Base-by-base conservation (phyloP, 495 filamentous ascomycete genomes). In the Podospora comata region DNA sequence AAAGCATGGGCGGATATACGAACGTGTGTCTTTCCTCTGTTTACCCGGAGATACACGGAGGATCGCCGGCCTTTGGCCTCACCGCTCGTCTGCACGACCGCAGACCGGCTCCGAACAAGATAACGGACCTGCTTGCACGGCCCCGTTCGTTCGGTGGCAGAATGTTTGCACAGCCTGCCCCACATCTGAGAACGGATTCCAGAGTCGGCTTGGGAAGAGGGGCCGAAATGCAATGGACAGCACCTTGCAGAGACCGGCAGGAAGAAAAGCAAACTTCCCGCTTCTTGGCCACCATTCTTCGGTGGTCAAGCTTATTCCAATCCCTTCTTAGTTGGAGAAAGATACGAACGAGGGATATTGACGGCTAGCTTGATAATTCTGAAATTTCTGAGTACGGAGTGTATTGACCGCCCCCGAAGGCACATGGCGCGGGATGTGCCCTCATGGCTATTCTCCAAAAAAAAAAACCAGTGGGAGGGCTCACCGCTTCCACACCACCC, bases 401-500 rank as follows among this genome's bases (percentile, higher is more conserved):
- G 30, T 48, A 48, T 16, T 48, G 7, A 13, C 30, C 30, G 39
- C 13, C 39, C 39, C 39, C 39, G 39, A 48, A 0, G 39, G 39
- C 15, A 16, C 39, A 48, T 48, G 5, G 5, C 39, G 39, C 39
- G 39, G 5, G 39, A 18, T 48, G 39, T 11, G 7, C 9, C 39
- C 39, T 48, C 39, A 48, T 11, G 39, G 39, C 39, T 16, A 32
- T 32, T 32, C 30, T 32, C 30, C 4, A 32, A 32, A 48, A 48
- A 23, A 23, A 23, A 23, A 48, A 13, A 11, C 39, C 39, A 48
- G 39, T 48, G 63, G 48, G 53, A 56, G 61, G 30, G 62, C 59
- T 69, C 68, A 69, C 68, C 68, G 68, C 68, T 65, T 62, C 44
- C 32, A 18, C 32, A 18, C 27, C 28, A 20, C 28, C 55, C n/a